Evolutionary conservation across 805 yeast species (phyloP).

Genomic region (Komagataella pastoris): DNA sequence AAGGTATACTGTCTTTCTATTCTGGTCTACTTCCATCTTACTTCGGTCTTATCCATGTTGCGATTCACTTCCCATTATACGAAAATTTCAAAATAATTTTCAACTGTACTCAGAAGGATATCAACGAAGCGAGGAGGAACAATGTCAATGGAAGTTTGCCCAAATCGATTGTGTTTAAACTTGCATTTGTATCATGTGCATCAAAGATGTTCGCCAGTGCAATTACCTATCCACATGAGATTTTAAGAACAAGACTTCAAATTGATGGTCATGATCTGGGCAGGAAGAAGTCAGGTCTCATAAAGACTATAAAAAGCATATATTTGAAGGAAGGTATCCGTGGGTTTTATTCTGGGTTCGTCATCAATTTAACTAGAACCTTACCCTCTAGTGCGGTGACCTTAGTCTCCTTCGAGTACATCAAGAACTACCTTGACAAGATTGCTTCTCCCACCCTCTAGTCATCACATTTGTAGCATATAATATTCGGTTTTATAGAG

Average conservation of each 20-base stretch:
- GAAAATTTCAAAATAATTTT: conserved; percentile 61
- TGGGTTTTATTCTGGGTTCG: conserved; percentile 85
- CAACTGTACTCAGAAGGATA: conserved; percentile 13
- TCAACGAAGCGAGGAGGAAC: neutral
- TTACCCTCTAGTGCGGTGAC: conserved; percentile 96
- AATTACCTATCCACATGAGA: conserved; percentile 92
- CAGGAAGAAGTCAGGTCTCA: conserved; percentile 10
- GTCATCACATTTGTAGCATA: neutral
- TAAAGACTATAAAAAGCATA: conserved; percentile 23
- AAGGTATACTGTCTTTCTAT: conserved; percentile 74
- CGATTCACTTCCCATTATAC: conserved; percentile 90
- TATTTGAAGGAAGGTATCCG: conserved; percentile 55
- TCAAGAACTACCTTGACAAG: conserved; percentile 35
- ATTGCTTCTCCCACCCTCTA: neutral
- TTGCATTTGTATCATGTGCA: conserved; percentile 56
- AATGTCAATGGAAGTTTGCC: neutral
- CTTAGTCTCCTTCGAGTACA: conserved; percentile 78
- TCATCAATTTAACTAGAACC: conserved; percentile 76
- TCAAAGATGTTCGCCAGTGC: conserved; percentile 85
- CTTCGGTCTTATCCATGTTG: conserved; percentile 85
- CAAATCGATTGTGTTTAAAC: conserved; percentile 19
- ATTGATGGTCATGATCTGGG: conserved; percentile 18
- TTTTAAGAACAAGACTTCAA: conserved; percentile 84
- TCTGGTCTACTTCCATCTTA: conserved; percentile 85
- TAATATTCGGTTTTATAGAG: neutral